These are phyloP conservation scores for Saccharum spontaneum DNA, from an alignment of 176 grass and related monocot species.

Conservation along the genomic window DNA sequence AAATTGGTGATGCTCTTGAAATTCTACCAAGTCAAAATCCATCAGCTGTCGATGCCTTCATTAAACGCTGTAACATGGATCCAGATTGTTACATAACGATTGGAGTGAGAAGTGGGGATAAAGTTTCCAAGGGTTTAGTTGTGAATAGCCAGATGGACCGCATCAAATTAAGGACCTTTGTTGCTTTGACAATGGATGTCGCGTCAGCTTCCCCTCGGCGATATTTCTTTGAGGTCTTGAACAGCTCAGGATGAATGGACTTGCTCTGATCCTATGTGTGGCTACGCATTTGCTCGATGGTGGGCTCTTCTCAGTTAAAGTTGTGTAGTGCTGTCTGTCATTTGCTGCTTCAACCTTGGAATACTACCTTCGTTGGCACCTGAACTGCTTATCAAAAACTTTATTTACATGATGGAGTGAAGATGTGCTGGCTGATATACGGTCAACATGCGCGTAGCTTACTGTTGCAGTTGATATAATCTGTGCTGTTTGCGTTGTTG, in stretches of 20 bases:
- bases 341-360: slow-evolving; percentile 33
- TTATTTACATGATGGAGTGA: slow-evolving; percentile 64
- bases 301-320: not conserved
- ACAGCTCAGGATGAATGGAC: slow-evolving; percentile 34
- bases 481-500: slow-evolving; percentile 56
- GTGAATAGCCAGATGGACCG: slow-evolving; percentile 37
- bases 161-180: slow-evolving; percentile 69
- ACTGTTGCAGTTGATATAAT: slow-evolving; percentile 63
- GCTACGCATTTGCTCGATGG: slow-evolving; percentile 5
- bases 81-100: slow-evolving; percentile 77
- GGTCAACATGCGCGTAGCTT: slow-evolving; percentile 46
- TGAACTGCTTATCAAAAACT: slow-evolving; percentile 37
- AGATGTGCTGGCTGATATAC: slow-evolving; percentile 58
- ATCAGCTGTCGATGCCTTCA: slow-evolving; percentile 71
- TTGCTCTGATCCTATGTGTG: not conserved
- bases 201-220: slow-evolving; percentile 85
- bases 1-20: slow-evolving; percentile 72
- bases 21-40: slow-evolving; percentile 80
- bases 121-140: slow-evolving; percentile 45
- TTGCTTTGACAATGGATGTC: slow-evolving; percentile 89
- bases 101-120: slow-evolving; percentile 16
- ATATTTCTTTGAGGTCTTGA: slow-evolving; percentile 99
- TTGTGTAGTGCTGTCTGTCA: slow-evolving; percentile 1
- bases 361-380: slow-evolving; percentile 28
- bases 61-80: slow-evolving; percentile 82